Evolutionary conservation across 31 red algal species (phyloP).

Genomic region (Odonthalia washingtoniensis): DNA sequence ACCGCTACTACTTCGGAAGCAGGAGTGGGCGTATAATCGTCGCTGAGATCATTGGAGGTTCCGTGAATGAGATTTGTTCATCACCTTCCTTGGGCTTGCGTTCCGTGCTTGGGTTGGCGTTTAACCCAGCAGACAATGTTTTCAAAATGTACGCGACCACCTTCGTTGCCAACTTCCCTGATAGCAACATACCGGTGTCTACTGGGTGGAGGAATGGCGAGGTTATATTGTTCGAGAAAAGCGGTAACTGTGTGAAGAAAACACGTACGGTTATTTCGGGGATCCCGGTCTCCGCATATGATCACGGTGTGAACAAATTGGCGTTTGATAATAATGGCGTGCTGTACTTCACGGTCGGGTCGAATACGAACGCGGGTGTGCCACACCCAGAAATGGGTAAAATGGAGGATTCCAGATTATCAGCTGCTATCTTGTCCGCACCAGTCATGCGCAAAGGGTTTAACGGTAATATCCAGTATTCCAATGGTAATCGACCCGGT

Average conservation of each 20-base stretch:
- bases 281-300: slow-evolving; percentile 69
- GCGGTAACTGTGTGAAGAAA: slow-evolving; percentile 37
- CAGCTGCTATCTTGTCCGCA: slow-evolving; percentile 54
- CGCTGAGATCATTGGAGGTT: slow-evolving; percentile 8
- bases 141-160: slow-evolving; percentile 59
- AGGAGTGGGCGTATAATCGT: slow-evolving; percentile 63
- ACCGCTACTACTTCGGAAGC: slow-evolving; percentile 72
- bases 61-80: slow-evolving; percentile 21
- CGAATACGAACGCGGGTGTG: slow-evolving; percentile 64
- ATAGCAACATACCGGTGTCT: slow-evolving; percentile 51
- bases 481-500: slow-evolving; percentile 51
- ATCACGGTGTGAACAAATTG: slow-evolving; percentile 65
- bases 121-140: slow-evolving; percentile 71
- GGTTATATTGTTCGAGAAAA: slow-evolving; percentile 13
- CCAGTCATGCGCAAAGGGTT: slow-evolving; percentile 20
- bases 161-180: slow-evolving; percentile 58
- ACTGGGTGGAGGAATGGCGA: slow-evolving; percentile 78
- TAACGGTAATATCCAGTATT: slow-evolving; percentile 44
- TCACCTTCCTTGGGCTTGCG: slow-evolving; percentile 49
- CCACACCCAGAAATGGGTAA: slow-evolving; percentile 53
- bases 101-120: slow-evolving; percentile 71
- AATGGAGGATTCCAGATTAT: slow-evolving; percentile 54
- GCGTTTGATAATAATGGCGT: slow-evolving; percentile 55
- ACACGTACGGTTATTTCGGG: slow-evolving; percentile 61
- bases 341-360: slow-evolving; percentile 57